Evolutionary conservation across 1,139 yeast species (phyloP).

Genomic region (Hyphopichia burtonii): DNA sequence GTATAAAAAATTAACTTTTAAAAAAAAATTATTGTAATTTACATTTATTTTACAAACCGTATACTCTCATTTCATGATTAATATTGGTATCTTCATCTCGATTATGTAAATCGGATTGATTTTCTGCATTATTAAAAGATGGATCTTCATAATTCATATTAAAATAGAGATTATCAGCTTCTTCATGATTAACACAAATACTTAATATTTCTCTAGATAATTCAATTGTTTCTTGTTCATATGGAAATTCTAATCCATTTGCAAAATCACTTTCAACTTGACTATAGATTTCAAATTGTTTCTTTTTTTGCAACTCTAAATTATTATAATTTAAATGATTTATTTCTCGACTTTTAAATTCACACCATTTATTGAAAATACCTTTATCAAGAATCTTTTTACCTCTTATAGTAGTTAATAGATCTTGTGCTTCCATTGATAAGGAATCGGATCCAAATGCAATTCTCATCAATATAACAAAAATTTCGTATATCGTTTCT

Average conservation of each 20-base stretch:
- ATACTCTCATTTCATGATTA: constrained; percentile 1
- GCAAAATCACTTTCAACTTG: constrained; percentile 41
- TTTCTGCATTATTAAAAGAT: neutral
- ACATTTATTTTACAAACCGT: constrained; percentile 1
- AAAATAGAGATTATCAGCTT: constrained; percentile 71
- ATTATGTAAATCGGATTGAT: neutral
- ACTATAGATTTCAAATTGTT: constrained; percentile 16
- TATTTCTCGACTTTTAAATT: constrained; percentile 38
- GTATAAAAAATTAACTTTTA: constrained; percentile 5
- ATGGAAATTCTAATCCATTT: constrained; percentile 62
- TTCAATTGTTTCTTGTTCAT: constrained; percentile 64
- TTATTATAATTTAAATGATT: constrained; percentile 23
- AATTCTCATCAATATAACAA: constrained; percentile 54
- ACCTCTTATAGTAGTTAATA: constrained; percentile 29
- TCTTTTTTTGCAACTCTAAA: neutral
- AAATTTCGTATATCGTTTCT: constrained; percentile 46
- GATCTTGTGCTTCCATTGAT: constrained; percentile 31
- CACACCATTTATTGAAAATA: constrained; percentile 45
- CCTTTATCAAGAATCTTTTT: constrained; percentile 19
- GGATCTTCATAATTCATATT: constrained; percentile 53
- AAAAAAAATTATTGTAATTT: too few species aligned
- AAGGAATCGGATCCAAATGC: constrained; percentile 52
- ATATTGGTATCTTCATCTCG: neutral
- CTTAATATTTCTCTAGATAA: constrained; percentile 72
- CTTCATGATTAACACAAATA: constrained; percentile 69